Evolutionary conservation across 2,329 filamentous ascomycete genomes (phyloP).

Genomic region (Xylariaceae sp.): DNA sequence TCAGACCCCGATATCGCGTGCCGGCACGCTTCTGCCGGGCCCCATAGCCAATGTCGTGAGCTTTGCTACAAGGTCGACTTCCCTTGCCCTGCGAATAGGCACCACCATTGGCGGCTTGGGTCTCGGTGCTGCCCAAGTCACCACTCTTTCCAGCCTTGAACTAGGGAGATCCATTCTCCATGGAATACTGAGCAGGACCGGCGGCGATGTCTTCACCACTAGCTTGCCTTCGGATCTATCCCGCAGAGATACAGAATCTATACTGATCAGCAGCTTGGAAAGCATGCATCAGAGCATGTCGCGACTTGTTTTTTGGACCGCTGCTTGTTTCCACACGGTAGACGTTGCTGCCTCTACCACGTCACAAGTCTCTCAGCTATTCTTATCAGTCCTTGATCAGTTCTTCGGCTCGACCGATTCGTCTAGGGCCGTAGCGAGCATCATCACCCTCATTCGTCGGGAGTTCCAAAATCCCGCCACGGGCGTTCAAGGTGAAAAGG

Average conservation of each 20-base stretch:
- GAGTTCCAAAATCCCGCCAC: conserved; percentile 63
- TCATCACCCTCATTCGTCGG: conserved; percentile 58
- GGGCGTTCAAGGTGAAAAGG: conserved; percentile 54
- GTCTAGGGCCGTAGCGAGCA: conserved; percentile 62
- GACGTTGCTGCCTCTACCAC: conserved; percentile 51
- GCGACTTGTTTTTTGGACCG: conserved; percentile 57
- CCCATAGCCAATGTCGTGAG: conserved; percentile 57
- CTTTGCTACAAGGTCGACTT: conserved; percentile 56
- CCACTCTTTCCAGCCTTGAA: conserved; percentile 55
- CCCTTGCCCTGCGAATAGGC: conserved; percentile 52
- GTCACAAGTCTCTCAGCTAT: conserved; percentile 54
- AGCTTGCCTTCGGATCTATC: conserved; percentile 45
- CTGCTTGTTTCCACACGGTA: conserved; percentile 56
- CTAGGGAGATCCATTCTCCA: conserved; percentile 53
- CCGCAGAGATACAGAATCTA: conserved; percentile 50
- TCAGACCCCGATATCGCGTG: conserved; percentile 21
- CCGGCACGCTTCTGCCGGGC: conserved; percentile 52
- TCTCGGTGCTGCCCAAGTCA: conserved; percentile 51
- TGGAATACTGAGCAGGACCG: conserved; percentile 50
- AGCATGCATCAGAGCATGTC: conserved; percentile 55
- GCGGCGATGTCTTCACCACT: conserved; percentile 44
- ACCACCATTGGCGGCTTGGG: conserved; percentile 50
- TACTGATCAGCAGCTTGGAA: conserved; percentile 54
- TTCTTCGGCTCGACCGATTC: conserved; percentile 67
- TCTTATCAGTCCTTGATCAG: conserved; percentile 58